Conservation (phyloP, 1,284 basidiomycete species). For the Rhodotorula sp. region DNA sequence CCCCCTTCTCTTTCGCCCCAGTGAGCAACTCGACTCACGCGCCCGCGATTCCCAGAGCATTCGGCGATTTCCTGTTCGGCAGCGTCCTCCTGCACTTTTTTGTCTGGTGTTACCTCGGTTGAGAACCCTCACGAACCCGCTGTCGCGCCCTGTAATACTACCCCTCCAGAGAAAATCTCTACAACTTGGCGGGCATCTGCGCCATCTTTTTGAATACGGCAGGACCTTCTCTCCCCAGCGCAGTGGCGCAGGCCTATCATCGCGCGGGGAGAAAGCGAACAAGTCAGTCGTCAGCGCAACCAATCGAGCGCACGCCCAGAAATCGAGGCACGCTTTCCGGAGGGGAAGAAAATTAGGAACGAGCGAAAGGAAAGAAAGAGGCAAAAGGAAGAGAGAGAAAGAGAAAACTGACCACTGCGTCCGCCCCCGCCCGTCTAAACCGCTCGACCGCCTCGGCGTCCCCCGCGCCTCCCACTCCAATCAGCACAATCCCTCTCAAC, state of each 20-base stretch:
- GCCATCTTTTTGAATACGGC: constrained; percentile 61
- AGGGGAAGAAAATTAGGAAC: too few species aligned
- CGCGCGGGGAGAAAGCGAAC: background rate
- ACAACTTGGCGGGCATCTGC: background rate
- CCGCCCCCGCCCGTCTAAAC: constrained; percentile 68
- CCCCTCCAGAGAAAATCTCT: background rate
- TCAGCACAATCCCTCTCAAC: constrained; percentile 55
- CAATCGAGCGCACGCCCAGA: background rate
- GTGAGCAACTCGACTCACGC: background rate
- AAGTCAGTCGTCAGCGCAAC: background rate
- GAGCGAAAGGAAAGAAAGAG: background rate
- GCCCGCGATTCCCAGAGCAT: constrained; percentile 62
- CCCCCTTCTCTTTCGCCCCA: background rate
- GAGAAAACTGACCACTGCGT: constrained; percentile 53
- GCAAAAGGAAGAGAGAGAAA: background rate
- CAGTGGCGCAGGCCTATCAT: constrained; percentile 62
- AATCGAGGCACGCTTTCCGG: background rate
- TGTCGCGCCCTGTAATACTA: background rate
- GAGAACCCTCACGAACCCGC: constrained; percentile 34
- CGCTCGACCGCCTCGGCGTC: constrained; percentile 59
- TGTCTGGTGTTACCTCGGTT: constrained; percentile 93
- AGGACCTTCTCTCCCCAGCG: constrained; percentile 66
- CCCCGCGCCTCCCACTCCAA: constrained; percentile 76
- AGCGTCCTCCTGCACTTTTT: constrained; percentile 97
- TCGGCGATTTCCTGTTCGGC: constrained; percentile 91